phyloP scores from a whole-genome alignment of 805 yeast genomes.

The baker's yeast (Saccharomyces cerevisiae) region DNA sequence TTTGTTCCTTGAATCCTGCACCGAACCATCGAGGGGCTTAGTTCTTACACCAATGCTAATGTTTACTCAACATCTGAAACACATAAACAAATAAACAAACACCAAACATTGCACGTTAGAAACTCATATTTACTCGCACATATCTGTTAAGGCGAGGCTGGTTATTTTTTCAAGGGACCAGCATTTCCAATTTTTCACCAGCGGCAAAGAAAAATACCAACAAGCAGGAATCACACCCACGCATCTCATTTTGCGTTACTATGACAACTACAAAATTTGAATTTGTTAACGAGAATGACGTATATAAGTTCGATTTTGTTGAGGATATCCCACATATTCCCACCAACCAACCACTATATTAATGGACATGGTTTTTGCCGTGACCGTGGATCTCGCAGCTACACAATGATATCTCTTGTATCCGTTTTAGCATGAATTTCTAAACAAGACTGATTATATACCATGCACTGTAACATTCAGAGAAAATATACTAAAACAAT shows the following conservation, averaged over 20 bases:
- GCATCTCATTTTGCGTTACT: not conserved
- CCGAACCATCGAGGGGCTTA: not conserved
- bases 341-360: not conserved
- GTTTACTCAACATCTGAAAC: not conserved
- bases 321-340: not conserved
- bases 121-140: not conserved
- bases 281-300: not conserved
- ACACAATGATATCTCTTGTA: not conserved
- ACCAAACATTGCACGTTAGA: not conserved
- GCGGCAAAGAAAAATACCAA: not conserved
- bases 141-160: not conserved
- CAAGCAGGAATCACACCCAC: not conserved
- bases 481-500: not conserved
- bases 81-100: not conserved
- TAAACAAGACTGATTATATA: not conserved
- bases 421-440: not conserved
- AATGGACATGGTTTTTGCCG: not conserved
- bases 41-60: not conserved
- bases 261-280: not conserved
- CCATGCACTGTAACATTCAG: not conserved
- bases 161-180: not conserved
- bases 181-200: not conserved
- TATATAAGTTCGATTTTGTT: not conserved
- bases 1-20: not conserved
- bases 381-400: not conserved